Evolutionary conservation across 495 filamentous ascomycete species (phyloP).

Genomic region (Aspergillus coremiiformis): DNA sequence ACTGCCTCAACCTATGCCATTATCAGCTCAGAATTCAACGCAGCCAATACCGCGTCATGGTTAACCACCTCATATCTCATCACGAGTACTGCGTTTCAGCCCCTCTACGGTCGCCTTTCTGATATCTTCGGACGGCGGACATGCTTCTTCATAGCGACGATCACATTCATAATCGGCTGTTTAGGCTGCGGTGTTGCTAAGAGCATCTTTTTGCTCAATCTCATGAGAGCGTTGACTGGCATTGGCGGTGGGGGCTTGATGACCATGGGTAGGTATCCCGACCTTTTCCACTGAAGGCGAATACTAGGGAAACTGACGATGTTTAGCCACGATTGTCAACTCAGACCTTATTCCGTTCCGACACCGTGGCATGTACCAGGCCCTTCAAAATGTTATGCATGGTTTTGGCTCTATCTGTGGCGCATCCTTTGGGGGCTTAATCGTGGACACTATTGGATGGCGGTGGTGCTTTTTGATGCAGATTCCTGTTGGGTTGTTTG

Average conservation of each 20-base stretch:
- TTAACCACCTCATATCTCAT: conserved; percentile 59
- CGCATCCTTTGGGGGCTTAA: conserved; percentile 56
- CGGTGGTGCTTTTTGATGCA: conserved; percentile 49
- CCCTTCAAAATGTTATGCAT: conserved; percentile 53
- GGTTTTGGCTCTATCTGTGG: conserved; percentile 61
- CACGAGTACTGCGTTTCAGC: conserved; percentile 56
- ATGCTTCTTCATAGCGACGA: conserved; percentile 38
- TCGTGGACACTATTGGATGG: conserved; percentile 62
- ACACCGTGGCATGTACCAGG: conserved; percentile 59
- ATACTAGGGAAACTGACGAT: not conserved
- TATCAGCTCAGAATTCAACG: conserved; percentile 62
- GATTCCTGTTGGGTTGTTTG: conserved; percentile 45
- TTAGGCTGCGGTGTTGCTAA: conserved; percentile 42
- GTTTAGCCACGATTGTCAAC: conserved; percentile 54
- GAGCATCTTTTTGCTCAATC: conserved; percentile 58
- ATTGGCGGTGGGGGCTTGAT: conserved; percentile 55
- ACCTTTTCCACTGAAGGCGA: not conserved
- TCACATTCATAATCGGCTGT: conserved; percentile 40
- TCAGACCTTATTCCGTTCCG: conserved; percentile 59
- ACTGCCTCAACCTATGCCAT: conserved; percentile 59
- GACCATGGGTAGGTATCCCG: conserved; percentile 49
- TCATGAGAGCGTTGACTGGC: conserved; percentile 70
- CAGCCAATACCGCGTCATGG: conserved; percentile 56
- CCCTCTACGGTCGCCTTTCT: conserved; percentile 40
- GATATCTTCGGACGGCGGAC: conserved; percentile 38